Base-by-base conservation (phyloP, 1,284 basidiomycete genomes). In the Ceratobasidium papillatum region DNA sequence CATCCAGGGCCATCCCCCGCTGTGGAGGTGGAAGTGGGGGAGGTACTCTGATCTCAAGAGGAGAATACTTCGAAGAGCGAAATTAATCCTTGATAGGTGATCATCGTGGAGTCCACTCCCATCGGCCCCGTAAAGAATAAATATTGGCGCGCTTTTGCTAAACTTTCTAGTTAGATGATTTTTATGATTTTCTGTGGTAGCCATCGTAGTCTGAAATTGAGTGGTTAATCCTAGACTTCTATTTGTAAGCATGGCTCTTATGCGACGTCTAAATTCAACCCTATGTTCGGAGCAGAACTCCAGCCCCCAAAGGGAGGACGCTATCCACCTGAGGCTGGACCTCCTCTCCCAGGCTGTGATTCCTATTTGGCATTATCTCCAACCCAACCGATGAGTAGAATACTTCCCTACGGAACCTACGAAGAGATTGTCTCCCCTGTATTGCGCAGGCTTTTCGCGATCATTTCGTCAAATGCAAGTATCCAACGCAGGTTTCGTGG, bases 401-500 rank as follows among this genome's bases (percentile, higher is more conserved):
- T 32, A 54, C 52, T 54, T 54, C 27, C 52, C 30, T 12, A 14
- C 11, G 27, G 52, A 54, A 54, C n/a, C n/a, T 12, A 32, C 11
- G 25, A 30, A 54, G 52, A 32, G 25, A 54, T 54, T 25, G 52
- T 54, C 52, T n/a, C 19, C 52, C 27, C 52, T 11, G 25, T 30
- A 27, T 54, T 27, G 11, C 27, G 52, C 12, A 32, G 52, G 52
- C 45, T 52, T n/a, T 36, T 22, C 27, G 52, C 11, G n/a, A 45
- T 30, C 47, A 36, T 30, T 17, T 58, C 43, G 58, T 25, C 32
- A 32, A 56, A 36, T 25, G 52, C 65, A 69, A 58, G 65, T 49
- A 69, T 54, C 22, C 41, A 22, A 32, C 27, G 65, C 65, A 69
- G 45, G 65, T 69, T 69, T 69, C 65, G 65, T 7, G 30, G 52